Conservation (phyloP, 257 asterid genomes). For the Capsicum baccatum region DNA sequence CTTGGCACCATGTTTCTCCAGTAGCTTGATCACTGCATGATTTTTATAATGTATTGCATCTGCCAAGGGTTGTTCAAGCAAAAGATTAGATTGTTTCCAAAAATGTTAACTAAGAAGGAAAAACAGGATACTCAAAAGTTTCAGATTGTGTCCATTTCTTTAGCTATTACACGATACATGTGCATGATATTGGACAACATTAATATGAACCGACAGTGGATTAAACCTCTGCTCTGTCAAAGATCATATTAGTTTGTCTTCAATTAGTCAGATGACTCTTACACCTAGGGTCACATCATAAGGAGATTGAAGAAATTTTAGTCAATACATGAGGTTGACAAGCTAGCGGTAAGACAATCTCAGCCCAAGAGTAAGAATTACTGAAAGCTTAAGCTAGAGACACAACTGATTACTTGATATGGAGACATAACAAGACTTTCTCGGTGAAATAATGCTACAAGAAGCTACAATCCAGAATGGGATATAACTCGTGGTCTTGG, state of each 20-base stretch:
- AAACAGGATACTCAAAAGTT: neutral
- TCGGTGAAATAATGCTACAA: too few relatives aligned
- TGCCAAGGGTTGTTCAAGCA: slow-evolving; percentile 74
- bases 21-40: slow-evolving; percentile 66
- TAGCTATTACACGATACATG: neutral
- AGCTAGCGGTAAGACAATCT: neutral
- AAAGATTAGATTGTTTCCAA: neutral
- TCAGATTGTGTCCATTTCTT: neutral
- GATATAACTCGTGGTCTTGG: too few relatives aligned
- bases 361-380: neutral
- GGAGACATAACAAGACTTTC: too few relatives aligned
- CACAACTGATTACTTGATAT: too few relatives aligned
- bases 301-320: neutral
- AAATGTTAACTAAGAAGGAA: neutral
- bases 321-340: neutral
- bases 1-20: slow-evolving; percentile 86
- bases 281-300: neutral
- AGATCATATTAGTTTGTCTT: neutral
- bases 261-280: neutral
- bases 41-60: slow-evolving; percentile 89
- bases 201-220: neutral
- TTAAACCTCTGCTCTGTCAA: neutral
- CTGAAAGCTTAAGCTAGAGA: neutral
- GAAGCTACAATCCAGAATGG: too few relatives aligned
- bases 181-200: neutral